A percentile compares a stretch with the other conserved stretches of the same genome.
Conservation (phyloP, 2,329 filamentous ascomycete species). For the Colletotrichum karsti region DNA sequence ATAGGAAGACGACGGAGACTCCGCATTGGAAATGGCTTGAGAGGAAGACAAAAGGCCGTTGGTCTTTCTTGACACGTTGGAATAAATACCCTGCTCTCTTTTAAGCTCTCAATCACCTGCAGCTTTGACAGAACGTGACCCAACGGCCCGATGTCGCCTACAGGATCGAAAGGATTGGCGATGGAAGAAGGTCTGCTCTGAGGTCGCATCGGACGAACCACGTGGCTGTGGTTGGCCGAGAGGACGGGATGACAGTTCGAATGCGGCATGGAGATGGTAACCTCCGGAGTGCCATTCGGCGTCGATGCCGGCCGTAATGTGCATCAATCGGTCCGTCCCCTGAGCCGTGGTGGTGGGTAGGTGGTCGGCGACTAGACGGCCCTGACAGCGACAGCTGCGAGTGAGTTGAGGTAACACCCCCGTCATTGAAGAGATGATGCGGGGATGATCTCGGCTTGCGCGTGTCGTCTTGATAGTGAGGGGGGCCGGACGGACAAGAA, state of each 20-base stretch:
- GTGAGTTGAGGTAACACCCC: background rate
- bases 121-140: background rate
- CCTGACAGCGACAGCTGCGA: background rate
- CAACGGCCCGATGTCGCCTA: constrained; percentile 16
- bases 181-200: background rate
- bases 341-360: constrained; percentile 1
- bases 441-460: background rate
- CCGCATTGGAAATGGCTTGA: background rate
- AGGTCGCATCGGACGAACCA: constrained; percentile 19
- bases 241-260: background rate
- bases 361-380: background rate
- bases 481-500: background rate
- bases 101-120: background rate
- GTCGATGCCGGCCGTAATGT: constrained; percentile 6
- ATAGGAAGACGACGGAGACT: background rate
- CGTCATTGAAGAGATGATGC: background rate
- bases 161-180: background rate
- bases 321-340: constrained; percentile 21
- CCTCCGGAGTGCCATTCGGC: constrained; percentile 19
- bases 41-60: background rate
- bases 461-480: too few species aligned
- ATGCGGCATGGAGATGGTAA: background rate
- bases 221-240: background rate
- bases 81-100: constrained; percentile 26
- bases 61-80: background rate